Base-by-base conservation (phyloP, 2,329 filamentous ascomycete genomes). In the Pezizomycotina sp. region DNA sequence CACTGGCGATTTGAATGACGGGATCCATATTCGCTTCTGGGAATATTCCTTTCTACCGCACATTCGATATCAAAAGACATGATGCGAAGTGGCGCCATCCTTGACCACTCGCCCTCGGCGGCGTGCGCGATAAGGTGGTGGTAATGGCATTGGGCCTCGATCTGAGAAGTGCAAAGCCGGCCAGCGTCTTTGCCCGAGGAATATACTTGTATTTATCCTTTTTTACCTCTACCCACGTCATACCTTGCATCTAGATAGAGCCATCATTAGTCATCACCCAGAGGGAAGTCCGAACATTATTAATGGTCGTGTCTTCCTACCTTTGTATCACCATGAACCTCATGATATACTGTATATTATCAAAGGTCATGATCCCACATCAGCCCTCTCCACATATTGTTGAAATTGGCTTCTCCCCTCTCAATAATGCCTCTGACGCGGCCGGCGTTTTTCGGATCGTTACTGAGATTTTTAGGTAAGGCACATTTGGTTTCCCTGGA, bases 1-100 rank as follows among this genome's bases (percentile, higher is more conserved):
- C 72, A 52, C 93, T 95, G 39, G 89, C 89, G 47, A 98, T 98
- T 56, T 98, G 89, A 48, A 98, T 98, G 47, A 98, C 84, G 0
- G 86, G 83, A 52, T 98, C 89, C 13, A 81, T 62, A 43, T 86
- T 74, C 6, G 91, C 74, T 57, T 98, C 89, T 0, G 91, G 89
- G 53, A 98, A 98, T 53, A 98, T 78, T 47, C 89, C 89, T 60
- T 98, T 95, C 50, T 91, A 78, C 89, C 50, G 89, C 89, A 58
- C 89, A 98, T 58, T 98, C 89, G 50, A 98, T 98, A 69, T 98
- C 89, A 53, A 98, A 95, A 4, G 89, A 95, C 28, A 98, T 60
- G 29, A 92, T 77, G 43, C 89, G 74, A 3, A 98, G 64, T 0
- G 89, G 89, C 0, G 91, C 89, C 75, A 95, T 93, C 60, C 93